Conservation (phyloP, 1,284 basidiomycete genomes). For the Trametes versicolor region DNA sequence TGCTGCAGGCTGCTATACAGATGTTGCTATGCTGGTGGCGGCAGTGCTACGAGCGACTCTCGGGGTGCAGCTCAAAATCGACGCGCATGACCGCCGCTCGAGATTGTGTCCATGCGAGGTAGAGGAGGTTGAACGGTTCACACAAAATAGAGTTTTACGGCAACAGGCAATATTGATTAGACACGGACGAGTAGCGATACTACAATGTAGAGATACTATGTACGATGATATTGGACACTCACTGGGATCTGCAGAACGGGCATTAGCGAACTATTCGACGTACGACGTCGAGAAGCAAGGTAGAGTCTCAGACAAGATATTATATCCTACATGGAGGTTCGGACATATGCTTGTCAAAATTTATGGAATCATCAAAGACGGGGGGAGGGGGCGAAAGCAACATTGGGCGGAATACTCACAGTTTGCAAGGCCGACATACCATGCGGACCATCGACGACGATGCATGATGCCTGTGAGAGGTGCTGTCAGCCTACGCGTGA, state of each 20-base stretch:
- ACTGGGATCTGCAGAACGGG: constrained; percentile 1
- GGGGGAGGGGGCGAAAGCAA: not conserved
- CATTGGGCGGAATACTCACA: constrained; percentile 22
- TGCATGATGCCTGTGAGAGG: not conserved
- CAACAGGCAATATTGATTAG: not conserved
- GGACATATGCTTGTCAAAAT: constrained; percentile 68
- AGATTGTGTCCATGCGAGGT: too few relatives aligned
- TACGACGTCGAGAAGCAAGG: constrained; percentile 14
- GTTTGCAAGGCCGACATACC: not conserved
- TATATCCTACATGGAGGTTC: constrained; percentile 57
- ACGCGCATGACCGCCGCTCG: too few relatives aligned
- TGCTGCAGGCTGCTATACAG: not conserved
- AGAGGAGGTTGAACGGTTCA: too few relatives aligned
- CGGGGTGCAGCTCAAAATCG: too few relatives aligned
- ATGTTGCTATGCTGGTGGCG: not conserved
- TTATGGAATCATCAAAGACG: constrained; percentile 52
- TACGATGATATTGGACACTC: not conserved
- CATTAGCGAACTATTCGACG: constrained; percentile 19
- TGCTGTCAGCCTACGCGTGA: not conserved
- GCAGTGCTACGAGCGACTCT: too few relatives aligned
- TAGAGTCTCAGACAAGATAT: constrained; percentile 55
- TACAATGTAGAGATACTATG: not conserved
- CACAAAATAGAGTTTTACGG: too few relatives aligned
- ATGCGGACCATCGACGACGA: not conserved
- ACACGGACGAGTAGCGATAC: not conserved